phyloP scores from a whole-genome alignment of 257 asterid species.

The Lycium barbarum region DNA sequence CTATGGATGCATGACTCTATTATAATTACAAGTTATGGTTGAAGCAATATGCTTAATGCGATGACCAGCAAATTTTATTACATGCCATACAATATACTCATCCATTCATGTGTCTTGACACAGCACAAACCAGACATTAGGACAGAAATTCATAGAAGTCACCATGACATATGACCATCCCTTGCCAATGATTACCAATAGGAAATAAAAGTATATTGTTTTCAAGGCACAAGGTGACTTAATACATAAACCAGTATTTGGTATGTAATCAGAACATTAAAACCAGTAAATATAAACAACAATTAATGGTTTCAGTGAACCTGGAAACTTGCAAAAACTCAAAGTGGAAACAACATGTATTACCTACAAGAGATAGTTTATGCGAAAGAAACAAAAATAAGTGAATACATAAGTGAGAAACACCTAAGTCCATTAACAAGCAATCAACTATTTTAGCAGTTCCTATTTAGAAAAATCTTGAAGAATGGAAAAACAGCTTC shows the following conservation, averaged over 20 bases:
- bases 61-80: not conserved
- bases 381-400: not conserved
- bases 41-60: not conserved
- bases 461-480: not conserved
- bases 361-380: not conserved
- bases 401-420: not conserved
- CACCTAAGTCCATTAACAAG: not conserved
- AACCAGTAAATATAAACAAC: not conserved
- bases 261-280: not conserved
- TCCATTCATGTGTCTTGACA: not conserved
- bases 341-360: constrained; percentile 1
- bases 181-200: not conserved
- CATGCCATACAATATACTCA: not conserved
- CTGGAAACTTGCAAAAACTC: not conserved
- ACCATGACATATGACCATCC: not conserved
- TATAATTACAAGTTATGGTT: not conserved
- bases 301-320: not conserved
- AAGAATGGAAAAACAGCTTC: not conserved
- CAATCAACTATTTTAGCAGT: not conserved
- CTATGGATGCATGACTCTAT: not conserved
- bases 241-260: not conserved
- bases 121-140: not conserved
- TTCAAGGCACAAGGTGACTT: not conserved
- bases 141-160: not conserved
- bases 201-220: not conserved